phyloP scores from a whole-genome alignment of 768 basidiomycete genomes.

The Russula brevipes region DNA sequence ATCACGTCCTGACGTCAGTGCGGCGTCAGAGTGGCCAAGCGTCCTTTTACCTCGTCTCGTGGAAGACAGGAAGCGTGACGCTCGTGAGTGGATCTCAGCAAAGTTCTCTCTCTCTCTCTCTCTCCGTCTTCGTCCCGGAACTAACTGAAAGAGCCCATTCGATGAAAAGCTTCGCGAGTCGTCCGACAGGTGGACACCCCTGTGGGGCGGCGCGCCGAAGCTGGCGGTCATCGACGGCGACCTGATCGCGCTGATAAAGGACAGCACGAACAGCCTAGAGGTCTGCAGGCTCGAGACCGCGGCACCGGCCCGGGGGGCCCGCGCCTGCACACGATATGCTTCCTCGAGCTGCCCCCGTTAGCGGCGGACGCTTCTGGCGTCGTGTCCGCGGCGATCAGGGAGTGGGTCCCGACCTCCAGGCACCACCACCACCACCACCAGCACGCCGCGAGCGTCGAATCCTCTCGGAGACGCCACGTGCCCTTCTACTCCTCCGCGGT shows the following conservation, averaged over 20 bases:
- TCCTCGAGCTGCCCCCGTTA: slow-evolving; percentile 3
- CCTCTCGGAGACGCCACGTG: neutral
- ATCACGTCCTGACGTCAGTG: slow-evolving; percentile 10
- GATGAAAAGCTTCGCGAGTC: neutral
- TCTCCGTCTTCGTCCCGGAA: neutral
- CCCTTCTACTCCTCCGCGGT: slow-evolving; percentile 15
- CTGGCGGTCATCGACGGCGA: slow-evolving; percentile 1
- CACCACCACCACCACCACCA: neutral
- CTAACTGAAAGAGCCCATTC: neutral
- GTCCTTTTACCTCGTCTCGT: slow-evolving; percentile 7
- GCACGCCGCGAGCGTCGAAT: neutral
- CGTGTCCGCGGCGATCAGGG: neutral
- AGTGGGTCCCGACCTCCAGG: slow-evolving; percentile 8
- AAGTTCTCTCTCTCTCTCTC: neutral
- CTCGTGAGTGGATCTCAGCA: neutral
- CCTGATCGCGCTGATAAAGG: slow-evolving; percentile 5
- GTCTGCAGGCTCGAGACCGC: slow-evolving; percentile 9
- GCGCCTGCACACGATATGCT: neutral
- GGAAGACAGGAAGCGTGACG: slow-evolving; percentile 9
- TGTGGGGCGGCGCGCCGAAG: slow-evolving; percentile 1
- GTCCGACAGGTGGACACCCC: neutral
- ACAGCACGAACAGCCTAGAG: neutral
- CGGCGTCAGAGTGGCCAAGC: neutral
- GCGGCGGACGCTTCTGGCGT: neutral
- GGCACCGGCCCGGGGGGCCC: neutral